These are phyloP conservation scores for Posidonia australis DNA, from an alignment of 106 monocot species.

Conservation along the genomic window DNA sequence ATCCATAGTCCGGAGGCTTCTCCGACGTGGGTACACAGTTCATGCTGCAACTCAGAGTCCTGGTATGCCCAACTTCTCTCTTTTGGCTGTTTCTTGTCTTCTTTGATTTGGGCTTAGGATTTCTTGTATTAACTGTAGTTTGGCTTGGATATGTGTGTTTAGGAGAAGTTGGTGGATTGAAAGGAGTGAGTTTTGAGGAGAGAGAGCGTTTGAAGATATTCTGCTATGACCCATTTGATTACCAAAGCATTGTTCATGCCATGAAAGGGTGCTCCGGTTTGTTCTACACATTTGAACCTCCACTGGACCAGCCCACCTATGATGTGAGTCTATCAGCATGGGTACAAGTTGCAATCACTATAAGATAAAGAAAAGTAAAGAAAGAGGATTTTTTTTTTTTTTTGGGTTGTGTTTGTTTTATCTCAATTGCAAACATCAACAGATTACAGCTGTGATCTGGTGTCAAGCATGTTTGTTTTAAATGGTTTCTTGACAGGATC, in stretches of 20 bases:
- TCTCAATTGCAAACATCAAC: neutral
- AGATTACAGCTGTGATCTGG: neutral
- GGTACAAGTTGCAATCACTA: neutral
- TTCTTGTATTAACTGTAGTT: neutral
- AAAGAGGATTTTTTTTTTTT: too few relatives aligned
- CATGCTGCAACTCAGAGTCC: slow-evolving; percentile 42
- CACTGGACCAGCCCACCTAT: slow-evolving; percentile 32
- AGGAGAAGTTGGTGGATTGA: neutral
- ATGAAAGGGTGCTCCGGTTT: slow-evolving; percentile 71
- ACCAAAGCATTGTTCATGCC: slow-evolving; percentile 70
- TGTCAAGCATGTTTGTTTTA: neutral
- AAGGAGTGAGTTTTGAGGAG: slow-evolving; percentile 7
- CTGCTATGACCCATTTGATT: slow-evolving; percentile 61
- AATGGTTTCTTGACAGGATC: neutral
- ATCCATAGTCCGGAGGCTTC: slow-evolving; percentile 51
- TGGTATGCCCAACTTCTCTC: neutral
- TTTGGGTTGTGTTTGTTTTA: neutral
- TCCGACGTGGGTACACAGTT: slow-evolving; percentile 68
- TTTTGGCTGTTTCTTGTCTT: neutral
- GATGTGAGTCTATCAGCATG: slow-evolving; percentile 43
- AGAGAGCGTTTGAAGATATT: slow-evolving; percentile 47
- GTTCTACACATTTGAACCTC: slow-evolving; percentile 71
- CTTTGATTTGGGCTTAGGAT: neutral
- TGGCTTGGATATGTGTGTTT: neutral
- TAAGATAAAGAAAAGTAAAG: neutral